Evolutionary conservation across 225 moss, liverwort and hornwort genomes (phyloP), one percentile per base, ranked within the genome.

Genomic region (Neckera pumila): DNA sequence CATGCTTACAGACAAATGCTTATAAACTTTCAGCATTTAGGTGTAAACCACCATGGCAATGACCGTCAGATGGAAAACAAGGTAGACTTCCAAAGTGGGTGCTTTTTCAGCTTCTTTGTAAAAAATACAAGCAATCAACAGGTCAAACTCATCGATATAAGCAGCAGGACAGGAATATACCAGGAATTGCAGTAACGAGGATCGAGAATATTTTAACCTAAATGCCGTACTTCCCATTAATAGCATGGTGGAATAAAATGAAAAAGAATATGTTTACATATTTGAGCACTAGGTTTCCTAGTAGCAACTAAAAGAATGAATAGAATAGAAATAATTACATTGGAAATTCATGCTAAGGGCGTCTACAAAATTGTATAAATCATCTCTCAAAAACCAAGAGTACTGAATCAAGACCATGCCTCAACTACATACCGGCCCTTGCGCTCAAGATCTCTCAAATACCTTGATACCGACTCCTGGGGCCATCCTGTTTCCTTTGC

Each of bases 341-440:
- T 12, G 8, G 30, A 60, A 89, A 67, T 49, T 57, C 71, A 73
- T 84, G 81, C 88, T 76, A 79, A 82, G 61, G 77, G 43, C 79
- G 31, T 54, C 91, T 86, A 81, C 80, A 91, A 88, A 86, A 81
- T 63, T 87, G 81, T 17, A 54, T 36, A 47, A 83, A 88, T 70
- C 86, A 62, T 80, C 86, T 63, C 69, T 61, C 49, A 77, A 59
- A 65, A 61, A 79, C 26, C 56, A 42, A 22, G 11, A 79, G 30
- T 34, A 63, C 71, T 79, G 26, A 84, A 74, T 90, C 85, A 94
- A 59, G 94, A 93, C 94, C 94, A 94, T 78, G 97, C 97, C 90
- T 99, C 99, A 69, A 99, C 97, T 84, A 93, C 94, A 66, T 96
- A 99, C 86, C 96, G 94, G 78, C 96, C 95, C 54, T 86, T 92